Base-by-base conservation (phyloP, 192 early-diverging fungal species). In the Gryganskiella cystojenkinii region DNA sequence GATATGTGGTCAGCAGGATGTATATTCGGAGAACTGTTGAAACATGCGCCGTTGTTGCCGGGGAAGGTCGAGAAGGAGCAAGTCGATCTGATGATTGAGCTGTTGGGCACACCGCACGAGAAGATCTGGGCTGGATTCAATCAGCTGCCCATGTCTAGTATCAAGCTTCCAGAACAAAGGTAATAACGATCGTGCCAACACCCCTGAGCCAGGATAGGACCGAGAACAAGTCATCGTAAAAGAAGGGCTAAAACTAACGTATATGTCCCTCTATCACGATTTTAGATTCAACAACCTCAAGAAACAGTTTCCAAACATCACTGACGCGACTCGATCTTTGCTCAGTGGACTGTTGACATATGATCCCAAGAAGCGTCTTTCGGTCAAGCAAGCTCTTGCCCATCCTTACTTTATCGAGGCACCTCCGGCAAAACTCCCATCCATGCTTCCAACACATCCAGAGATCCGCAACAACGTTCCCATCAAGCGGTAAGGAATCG, bases 1-100 rank as follows among this genome's bases (percentile, higher is more conserved):
- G 97, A 98, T 81, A 95, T 99, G 88, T 99, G 97, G 97, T 96
- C 95, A 35, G 86, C 93, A 49, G 96, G 96, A 86, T 93, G 96
- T 73, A 95, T 97, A 19, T 89, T 97, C 67, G 94, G 90, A 24
- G 96, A 97, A 66, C 83, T 97, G 30, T 65, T 97, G 55, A 70
- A 82, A 42, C 85, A 89, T 56, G 63, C 64, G 6, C 95, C 96
- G 1, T 83, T 96, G 14, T 80, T 97, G 47, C 93, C 94, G 0
- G 96, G 96, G n/a, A 93, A 92, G 63, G 84, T 72, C 3, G 96
- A 97, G 64, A 81, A 82, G 17, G 70, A 93, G 20, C 94, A 97
- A 67, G 68, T 96, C 19, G 75, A 82, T 45, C 70, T 91, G 57
- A 95, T 95, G 52, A 86, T 86, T 59, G 79, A 86, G 6, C 79